Percentiles rank a stretch among this genome's conserved stretches.
These are phyloP conservation scores for Purshia tridentata DNA, from an alignment of 306 rosid species.

Conservation along the genomic window DNA sequence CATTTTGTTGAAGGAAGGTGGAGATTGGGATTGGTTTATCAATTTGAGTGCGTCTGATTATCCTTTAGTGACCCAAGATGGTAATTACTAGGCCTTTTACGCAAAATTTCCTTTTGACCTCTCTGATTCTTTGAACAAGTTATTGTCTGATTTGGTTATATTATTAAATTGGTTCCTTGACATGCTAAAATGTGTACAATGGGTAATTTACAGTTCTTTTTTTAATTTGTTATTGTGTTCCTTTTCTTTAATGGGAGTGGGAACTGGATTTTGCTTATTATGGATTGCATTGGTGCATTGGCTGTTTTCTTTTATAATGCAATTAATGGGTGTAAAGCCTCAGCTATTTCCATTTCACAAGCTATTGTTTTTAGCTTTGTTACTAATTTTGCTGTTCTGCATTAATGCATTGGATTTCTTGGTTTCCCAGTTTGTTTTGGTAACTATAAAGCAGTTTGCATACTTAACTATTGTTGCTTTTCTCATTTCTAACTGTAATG, in stretches of 20 bases:
- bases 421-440: constrained; percentile 17
- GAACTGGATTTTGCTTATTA: constrained; percentile 8
- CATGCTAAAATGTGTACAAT: background rate
- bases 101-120: background rate
- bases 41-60: constrained; percentile 77
- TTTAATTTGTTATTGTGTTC: background rate
- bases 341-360: too few relatives aligned
- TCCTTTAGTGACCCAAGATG: constrained; percentile 80
- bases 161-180: constrained; percentile 2
- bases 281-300: background rate
- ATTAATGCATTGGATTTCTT: background rate
- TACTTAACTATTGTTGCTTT: constrained; percentile 24
- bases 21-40: constrained; percentile 82
- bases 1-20: constrained; percentile 58
- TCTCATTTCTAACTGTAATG: background rate
- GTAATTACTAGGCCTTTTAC: constrained; percentile 28
- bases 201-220: background rate
- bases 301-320: background rate
- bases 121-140: background rate
- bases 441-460: background rate
- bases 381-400: background rate
- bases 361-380: background rate
- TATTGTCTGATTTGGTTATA: background rate
- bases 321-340: too few relatives aligned
- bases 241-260: background rate